Conservation (phyloP, 108 stramenopile species). For the Thalassiosira profunda region DNA sequence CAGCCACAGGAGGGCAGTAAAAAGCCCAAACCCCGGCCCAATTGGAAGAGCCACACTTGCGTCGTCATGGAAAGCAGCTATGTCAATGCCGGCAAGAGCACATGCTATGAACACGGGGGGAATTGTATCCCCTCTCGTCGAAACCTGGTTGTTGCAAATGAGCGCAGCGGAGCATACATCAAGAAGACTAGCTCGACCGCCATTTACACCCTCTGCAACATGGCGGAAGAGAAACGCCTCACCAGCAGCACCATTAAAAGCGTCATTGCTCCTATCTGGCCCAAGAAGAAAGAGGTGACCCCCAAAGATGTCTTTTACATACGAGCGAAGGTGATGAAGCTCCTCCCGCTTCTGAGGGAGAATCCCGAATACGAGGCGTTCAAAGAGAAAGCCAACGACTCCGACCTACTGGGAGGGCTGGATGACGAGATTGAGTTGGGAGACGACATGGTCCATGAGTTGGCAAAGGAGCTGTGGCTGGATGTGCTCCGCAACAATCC, state of each 20-base stretch:
- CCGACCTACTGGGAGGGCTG: no score
- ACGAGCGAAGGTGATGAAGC: not conserved
- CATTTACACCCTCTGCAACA: not conserved
- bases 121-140: not conserved
- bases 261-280: not conserved
- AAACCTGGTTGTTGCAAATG: not conserved
- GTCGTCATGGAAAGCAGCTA: no score
- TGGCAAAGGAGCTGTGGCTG: no score
- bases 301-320: not conserved
- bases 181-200: not conserved
- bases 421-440: no score
- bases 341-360: not conserved
- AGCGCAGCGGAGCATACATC: not conserved
- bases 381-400: not conserved
- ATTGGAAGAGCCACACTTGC: no score
- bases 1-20: no score
- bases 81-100: not conserved
- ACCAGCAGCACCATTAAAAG: not conserved
- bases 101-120: not conserved
- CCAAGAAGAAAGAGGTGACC: not conserved
- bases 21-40: no score
- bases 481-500: no score
- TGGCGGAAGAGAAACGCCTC: not conserved
- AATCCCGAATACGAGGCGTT: constrained; percentile 5
- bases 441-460: no score